Percentiles rank a stretch among this genome's conserved stretches.
Evolutionary conservation across 1,284 basidiomycete species (phyloP).

Genomic region (Trametes pubescens): DNA sequence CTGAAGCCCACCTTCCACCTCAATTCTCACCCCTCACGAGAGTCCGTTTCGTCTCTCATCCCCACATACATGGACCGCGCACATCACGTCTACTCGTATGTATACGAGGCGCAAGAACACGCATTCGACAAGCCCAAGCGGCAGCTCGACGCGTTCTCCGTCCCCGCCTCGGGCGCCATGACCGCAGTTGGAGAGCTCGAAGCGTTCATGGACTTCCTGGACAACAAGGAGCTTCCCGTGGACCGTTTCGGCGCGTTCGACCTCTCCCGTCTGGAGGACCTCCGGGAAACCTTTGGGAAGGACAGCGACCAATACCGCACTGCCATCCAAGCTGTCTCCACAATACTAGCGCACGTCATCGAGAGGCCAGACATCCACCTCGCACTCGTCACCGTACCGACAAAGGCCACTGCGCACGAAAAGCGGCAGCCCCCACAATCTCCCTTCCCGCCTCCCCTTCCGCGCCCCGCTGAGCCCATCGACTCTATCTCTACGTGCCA

Average conservation of each 20-base stretch:
- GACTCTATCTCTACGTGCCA: slow-evolving; percentile 74
- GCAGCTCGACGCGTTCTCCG: slow-evolving; percentile 46
- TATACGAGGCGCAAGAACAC: slow-evolving; percentile 47
- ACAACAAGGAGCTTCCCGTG: slow-evolving; percentile 47
- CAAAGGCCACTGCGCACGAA: slow-evolving; percentile 19
- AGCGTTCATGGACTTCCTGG: slow-evolving; percentile 59
- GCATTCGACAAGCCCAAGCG: slow-evolving; percentile 17
- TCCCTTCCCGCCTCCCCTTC: slow-evolving; percentile 57
- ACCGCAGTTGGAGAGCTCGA: slow-evolving; percentile 52
- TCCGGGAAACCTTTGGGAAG: slow-evolving; percentile 55
- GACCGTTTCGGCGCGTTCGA: slow-evolving; percentile 69
- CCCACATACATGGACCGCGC: slow-evolving; percentile 67
- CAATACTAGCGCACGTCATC: slow-evolving; percentile 52
- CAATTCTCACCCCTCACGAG: slow-evolving; percentile 37
- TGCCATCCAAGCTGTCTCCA: slow-evolving; percentile 53
- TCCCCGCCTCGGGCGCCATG: slow-evolving; percentile 28
- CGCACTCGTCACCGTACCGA: slow-evolving; percentile 60
- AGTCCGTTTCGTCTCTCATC: slow-evolving; percentile 58
- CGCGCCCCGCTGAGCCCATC: slow-evolving; percentile 58
- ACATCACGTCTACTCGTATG: slow-evolving; percentile 59
- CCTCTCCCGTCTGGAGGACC: slow-evolving; percentile 55
- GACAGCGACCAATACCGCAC: slow-evolving; percentile 62
- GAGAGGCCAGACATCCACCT: slow-evolving; percentile 52
- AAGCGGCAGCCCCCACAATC: slow-evolving; percentile 58
- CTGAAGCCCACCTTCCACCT: slow-evolving; percentile 55